Evolutionary conservation across 768 basidiomycete species (phyloP), one percentile per base, ranked within the genome.

Genomic region (Leccinum uliginosum): DNA sequence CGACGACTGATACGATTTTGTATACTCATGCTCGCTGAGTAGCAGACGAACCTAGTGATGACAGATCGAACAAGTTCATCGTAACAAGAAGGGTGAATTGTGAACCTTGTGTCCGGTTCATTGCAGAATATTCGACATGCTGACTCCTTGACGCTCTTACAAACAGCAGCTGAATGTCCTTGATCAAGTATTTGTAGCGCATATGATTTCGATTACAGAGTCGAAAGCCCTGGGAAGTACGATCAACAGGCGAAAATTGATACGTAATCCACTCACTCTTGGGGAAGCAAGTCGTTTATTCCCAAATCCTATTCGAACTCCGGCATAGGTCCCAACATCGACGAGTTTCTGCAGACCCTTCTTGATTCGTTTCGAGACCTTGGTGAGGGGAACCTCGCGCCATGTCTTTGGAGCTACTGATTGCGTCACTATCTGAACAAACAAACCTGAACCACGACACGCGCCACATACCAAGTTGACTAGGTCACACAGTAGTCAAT

Each of bases 371-470:
- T 63, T 62, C 2, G 76, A 67, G 11, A 81, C 77, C 3, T 77
- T 0, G 66, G 60, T 0, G 90, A 91, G 0, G 91, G 91, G 62
- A 78, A 92, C 30, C 91, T 82, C 1, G 89, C 83, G 3, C 90
- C 91, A 64, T 94, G 91, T 12, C 91, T 77, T 71, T 92, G 86
- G 10, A 93, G 74, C 89, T 92, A 26, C 19, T 30, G 38, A 29
- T 9, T 9, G n/a, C 6, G 55, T 70, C 43, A 57, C 17, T 24
- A 54, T n/a, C 10, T n/a, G 12, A 38, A 38, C 38, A n/a, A n/a
- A n/a, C n/a, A 21, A 32, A 19, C 17, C 24, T 11, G 19, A 15
- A 8, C 19, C n/a, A 17, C 5, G 5, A 3, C 11, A 24, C 23
- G 12, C 5, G 15, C n/a, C 17, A 57, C 71, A 21, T 54, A 71